Evolutionary conservation across 2,329 filamentous ascomycete species (phyloP).

Genomic region (Aspergillus caelatus): DNA sequence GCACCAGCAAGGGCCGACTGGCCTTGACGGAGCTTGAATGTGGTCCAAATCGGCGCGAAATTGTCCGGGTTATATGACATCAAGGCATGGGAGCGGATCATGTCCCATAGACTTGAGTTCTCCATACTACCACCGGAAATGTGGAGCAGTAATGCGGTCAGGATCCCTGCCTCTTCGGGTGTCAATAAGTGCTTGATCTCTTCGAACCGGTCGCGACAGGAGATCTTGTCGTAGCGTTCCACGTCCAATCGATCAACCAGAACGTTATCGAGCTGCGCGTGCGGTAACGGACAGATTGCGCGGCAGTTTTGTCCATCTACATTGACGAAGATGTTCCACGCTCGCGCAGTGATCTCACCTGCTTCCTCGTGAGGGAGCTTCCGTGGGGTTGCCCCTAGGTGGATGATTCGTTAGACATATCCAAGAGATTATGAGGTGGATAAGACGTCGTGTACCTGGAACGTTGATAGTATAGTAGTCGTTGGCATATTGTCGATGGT

Average conservation of each 20-base stretch:
- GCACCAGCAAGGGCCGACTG: no score
- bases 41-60: no score
- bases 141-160: constrained; percentile 29
- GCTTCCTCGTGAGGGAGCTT: constrained; percentile 27
- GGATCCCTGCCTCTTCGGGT: constrained; percentile 28
- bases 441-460: neutral
- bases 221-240: constrained; percentile 27
- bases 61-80: constrained; percentile 21
- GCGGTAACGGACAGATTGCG: constrained; percentile 27
- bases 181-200: constrained; percentile 35
- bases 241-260: constrained; percentile 17
- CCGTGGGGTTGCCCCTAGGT: neutral
- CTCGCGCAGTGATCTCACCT: constrained; percentile 22
- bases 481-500: constrained; percentile 5
- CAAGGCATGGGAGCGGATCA: constrained; percentile 25
- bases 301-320: constrained; percentile 29
- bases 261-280: constrained; percentile 20
- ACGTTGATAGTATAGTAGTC: constrained; percentile 20
- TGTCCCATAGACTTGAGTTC: constrained; percentile 24
- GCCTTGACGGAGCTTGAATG: no score
- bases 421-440: neutral
- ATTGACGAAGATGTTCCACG: constrained; percentile 27
- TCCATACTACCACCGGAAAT: constrained; percentile 29
- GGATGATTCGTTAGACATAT: no score
- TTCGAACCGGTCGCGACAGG: constrained; percentile 28